Conservation (phyloP, 257 asterid genomes). For the Striga asiatica region DNA sequence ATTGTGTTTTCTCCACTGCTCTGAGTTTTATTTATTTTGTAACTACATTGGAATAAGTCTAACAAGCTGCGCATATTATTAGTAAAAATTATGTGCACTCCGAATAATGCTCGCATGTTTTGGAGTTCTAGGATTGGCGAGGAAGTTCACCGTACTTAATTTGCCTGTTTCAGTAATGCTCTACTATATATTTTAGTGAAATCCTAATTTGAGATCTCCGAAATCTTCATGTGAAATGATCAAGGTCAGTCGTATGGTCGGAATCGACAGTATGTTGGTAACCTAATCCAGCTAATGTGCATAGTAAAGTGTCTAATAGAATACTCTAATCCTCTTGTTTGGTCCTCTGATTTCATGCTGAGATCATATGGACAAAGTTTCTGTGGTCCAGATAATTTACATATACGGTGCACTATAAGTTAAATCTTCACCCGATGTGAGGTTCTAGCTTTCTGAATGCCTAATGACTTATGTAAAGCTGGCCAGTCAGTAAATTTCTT, state of each 20-base stretch:
- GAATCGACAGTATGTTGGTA: too few relatives aligned
- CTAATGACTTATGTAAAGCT: slow-evolving; percentile 7
- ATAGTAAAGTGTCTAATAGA: too few relatives aligned
- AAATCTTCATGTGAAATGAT: neutral
- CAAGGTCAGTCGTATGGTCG: too few relatives aligned
- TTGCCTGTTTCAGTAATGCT: neutral
- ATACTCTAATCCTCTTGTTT: too few relatives aligned
- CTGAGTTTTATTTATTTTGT: neutral
- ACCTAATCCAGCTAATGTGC: too few relatives aligned
- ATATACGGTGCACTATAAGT: too few relatives aligned
- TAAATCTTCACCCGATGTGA: slow-evolving; percentile 1
- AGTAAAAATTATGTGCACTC: neutral
- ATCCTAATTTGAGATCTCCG: neutral
- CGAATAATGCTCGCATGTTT: slow-evolving; percentile 1
- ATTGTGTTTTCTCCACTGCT: neutral
- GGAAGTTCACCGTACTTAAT: neutral
- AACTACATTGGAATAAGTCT: neutral
- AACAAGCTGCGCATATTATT: neutral
- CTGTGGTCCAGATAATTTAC: too few relatives aligned
- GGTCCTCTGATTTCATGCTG: too few relatives aligned
- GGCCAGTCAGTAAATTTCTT: slow-evolving; percentile 3
- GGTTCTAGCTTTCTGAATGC: neutral
- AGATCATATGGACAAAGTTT: too few relatives aligned
- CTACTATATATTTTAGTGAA: neutral
- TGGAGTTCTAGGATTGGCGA: neutral